Base-by-base conservation (phyloP, 139 green algal species). In the Chlorella sp. region DNA sequence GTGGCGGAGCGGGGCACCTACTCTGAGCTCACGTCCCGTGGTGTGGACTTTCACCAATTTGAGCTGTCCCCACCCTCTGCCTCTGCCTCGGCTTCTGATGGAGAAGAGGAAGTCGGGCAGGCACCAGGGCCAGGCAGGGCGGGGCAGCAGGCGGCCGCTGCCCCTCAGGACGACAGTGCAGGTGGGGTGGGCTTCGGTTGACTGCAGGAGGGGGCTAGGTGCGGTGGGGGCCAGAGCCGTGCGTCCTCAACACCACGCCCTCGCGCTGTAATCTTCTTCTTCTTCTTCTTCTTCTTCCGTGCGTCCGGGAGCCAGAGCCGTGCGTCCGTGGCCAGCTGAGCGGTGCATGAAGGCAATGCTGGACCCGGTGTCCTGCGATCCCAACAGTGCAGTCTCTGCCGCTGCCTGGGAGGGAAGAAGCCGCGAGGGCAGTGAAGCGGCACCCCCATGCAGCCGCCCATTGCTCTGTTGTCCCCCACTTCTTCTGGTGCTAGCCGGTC, bases 1-100 rank as follows among this genome's bases (percentile, higher is more conserved):
- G 92, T 99, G 16, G 82, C 87, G 4, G 95, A 98, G 75, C 86
- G 87, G 36, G 96, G 96, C 37, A 93, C 92, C 3, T 97, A 96
- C 75, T 60, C 80, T 1, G 85, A 96, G 78, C 92, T 97, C 14
- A 60, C 93, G 61, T 90, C 91, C 0, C 40, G 83, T 24, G 94
- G 95, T 0, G 92, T 96, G 19, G 91, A 96, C 48, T 93, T 96
- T 39, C 88, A 91, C 48, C 88, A 91, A 30, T 93, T 91, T 73
- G 88, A 87, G 53, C 26, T 91, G 42, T 80, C 32, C 4, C 0
- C 73, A 22, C 15, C 30, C 73, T 60, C 64, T 28, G 14, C 30
- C 73, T 60, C 64, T 28, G 14, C 75, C 18, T 7, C 78, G 15
- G 28, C n/a, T 7, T 79, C 73, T 26, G 87, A 86, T 3, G 87